Percentiles rank a stretch among this genome's conserved stretches.
phyloP scores from a whole-genome alignment of 805 yeast species.

The Saccharomycopsis fibuligera region DNA sequence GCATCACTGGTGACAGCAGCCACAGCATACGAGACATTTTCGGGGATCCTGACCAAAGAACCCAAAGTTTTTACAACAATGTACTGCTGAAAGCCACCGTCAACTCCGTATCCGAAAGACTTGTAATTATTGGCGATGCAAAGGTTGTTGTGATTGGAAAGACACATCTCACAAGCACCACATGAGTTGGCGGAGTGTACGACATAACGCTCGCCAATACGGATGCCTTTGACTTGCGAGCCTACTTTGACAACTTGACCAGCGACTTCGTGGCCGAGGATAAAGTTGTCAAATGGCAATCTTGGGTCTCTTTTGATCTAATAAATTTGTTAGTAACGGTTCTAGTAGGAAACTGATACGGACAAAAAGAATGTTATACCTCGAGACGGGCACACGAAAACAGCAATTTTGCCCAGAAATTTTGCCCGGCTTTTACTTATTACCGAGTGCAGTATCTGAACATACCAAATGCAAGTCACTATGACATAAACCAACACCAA shows the following conservation, averaged over 20 bases:
- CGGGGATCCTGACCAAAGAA: constrained; percentile 26
- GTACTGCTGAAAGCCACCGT: constrained; percentile 32
- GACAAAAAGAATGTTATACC: too few relatives aligned
- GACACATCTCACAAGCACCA: constrained; percentile 83
- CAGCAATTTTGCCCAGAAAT: too few relatives aligned
- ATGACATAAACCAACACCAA: constrained; percentile 31
- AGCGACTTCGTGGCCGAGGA: constrained; percentile 30
- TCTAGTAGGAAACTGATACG: too few relatives aligned
- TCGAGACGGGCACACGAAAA: too few relatives aligned
- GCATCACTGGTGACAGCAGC: constrained; percentile 33
- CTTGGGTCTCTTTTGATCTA: too few relatives aligned
- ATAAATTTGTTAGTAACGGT: too few relatives aligned
- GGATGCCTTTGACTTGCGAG: constrained; percentile 6
- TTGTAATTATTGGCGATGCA: neutral
- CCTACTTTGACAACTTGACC: constrained; percentile 25
- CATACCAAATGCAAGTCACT: constrained; percentile 35
- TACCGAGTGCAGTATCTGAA: too few relatives aligned
- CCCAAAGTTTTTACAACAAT: constrained; percentile 7
- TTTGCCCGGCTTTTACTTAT: too few relatives aligned
- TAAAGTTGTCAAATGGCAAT: constrained; percentile 22
- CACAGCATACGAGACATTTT: constrained; percentile 25
- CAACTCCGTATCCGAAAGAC: constrained; percentile 26
- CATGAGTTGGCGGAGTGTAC: constrained; percentile 25
- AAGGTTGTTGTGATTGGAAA: constrained; percentile 96
- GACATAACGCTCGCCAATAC: constrained; percentile 22